Evolutionary conservation across 2,329 filamentous ascomycete genomes (phyloP).

Genomic region (Fusarium keratoplasticum): DNA sequence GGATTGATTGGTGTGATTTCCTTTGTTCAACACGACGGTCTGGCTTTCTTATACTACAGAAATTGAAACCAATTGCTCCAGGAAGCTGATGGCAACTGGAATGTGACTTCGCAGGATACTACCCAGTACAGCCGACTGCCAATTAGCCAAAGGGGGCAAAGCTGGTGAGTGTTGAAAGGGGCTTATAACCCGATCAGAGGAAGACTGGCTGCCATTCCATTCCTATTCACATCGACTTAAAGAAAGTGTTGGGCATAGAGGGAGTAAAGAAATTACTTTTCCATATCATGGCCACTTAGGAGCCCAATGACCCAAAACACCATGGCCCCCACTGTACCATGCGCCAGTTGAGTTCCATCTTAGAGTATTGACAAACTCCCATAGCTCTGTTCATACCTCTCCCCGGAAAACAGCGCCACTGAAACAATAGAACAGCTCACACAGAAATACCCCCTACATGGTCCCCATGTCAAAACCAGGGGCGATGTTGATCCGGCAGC

Average conservation of each 20-base stretch:
- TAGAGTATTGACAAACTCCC: neutral
- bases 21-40: neutral
- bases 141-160: neutral
- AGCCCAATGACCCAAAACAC: neutral
- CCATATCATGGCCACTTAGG: neutral
- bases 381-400: neutral
- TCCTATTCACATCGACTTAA: too few species aligned
- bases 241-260: neutral
- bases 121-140: neutral
- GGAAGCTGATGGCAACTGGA: neutral
- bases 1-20: neutral
- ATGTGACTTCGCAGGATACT: neutral
- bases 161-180: neutral
- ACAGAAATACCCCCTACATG: neutral
- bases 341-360: neutral
- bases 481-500: neutral
- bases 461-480: neutral
- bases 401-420: neutral
- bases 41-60: neutral
- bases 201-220: neutral
- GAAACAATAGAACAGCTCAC: neutral
- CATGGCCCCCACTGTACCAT: neutral
- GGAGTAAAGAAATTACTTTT: neutral
- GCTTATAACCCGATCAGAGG: neutral
- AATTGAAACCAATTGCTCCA: neutral